Evolutionary conservation across 78 protist genomes (phyloP).

Genomic region (Diacronema lutheri): DNA sequence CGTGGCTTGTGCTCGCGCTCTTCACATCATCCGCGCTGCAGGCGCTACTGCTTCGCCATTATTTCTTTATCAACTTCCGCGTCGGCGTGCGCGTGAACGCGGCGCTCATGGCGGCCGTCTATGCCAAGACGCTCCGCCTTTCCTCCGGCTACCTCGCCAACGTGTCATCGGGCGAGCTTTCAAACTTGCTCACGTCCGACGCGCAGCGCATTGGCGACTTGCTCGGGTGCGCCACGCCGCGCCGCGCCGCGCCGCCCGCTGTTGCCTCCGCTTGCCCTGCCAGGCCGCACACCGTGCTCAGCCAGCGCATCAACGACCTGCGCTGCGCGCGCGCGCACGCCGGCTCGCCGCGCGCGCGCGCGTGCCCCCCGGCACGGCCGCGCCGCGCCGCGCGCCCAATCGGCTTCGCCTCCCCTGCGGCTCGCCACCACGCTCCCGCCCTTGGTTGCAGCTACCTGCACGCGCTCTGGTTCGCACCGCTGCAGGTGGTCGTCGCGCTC

Average conservation of each 20-base stretch:
- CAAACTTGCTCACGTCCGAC: background rate
- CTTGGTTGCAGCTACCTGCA: conserved; percentile 1
- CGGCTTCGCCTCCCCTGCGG: no score
- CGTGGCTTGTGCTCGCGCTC: background rate
- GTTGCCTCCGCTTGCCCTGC: no score
- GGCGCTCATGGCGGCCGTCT: background rate
- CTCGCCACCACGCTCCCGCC: no score
- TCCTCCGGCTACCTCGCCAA: background rate
- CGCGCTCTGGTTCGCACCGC: conserved; percentile 22
- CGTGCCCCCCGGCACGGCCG: no score
- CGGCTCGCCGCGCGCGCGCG: no score
- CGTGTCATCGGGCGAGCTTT: background rate
- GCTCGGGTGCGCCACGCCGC: background rate
- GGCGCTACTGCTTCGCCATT: background rate
- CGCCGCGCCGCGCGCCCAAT: no score
- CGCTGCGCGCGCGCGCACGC: no score
- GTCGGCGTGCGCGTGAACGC: background rate
- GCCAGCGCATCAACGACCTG: no score
- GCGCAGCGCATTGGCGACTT: background rate
- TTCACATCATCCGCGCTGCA: background rate
- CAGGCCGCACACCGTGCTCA: no score
- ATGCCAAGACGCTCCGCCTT: background rate
- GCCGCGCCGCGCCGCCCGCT: no score
- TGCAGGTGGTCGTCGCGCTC: background rate
- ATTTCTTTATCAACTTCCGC: background rate